These are phyloP conservation scores for Elongisporangium anandrum DNA, from an alignment of 352 stramenopile species.

Conservation along the genomic window DNA sequence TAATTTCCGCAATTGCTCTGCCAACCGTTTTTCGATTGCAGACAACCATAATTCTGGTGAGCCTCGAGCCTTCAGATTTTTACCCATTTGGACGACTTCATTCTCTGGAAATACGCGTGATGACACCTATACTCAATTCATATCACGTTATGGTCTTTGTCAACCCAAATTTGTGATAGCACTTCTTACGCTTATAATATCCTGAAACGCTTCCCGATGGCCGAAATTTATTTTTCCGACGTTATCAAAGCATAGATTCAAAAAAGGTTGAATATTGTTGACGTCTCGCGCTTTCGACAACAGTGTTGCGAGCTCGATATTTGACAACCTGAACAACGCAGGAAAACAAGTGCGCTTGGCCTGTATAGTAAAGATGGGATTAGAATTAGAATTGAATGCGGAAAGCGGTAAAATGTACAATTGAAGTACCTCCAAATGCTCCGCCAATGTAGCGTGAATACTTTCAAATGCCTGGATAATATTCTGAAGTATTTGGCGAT, in stretches of 20 bases:
- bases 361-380: constrained; percentile 7
- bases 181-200: constrained; percentile 36
- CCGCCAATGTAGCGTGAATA: constrained; percentile 35
- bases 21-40: constrained; percentile 49
- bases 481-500: constrained; percentile 29
- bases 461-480: constrained; percentile 54
- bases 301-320: constrained; percentile 48
- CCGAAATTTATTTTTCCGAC: constrained; percentile 53
- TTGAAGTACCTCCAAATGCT: constrained; percentile 44
- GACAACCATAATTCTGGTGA: constrained; percentile 65
- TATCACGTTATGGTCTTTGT: no score
- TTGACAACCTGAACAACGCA: constrained; percentile 59
- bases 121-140: constrained; percentile 10
- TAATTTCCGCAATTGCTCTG: constrained; percentile 46
- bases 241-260: constrained; percentile 74
- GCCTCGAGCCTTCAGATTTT: constrained; percentile 67
- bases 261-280: constrained; percentile 43
- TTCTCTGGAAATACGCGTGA: constrained; percentile 35
- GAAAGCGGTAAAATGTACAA: background rate
- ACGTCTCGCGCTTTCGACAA: constrained; percentile 44
- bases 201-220: constrained; percentile 49
- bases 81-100: constrained; percentile 64
- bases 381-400: background rate
- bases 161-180: no score
- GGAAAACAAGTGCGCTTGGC: constrained; percentile 59